Base-by-base conservation (phyloP, 805 yeast species). In the Pichia gijzeniarum region DNA sequence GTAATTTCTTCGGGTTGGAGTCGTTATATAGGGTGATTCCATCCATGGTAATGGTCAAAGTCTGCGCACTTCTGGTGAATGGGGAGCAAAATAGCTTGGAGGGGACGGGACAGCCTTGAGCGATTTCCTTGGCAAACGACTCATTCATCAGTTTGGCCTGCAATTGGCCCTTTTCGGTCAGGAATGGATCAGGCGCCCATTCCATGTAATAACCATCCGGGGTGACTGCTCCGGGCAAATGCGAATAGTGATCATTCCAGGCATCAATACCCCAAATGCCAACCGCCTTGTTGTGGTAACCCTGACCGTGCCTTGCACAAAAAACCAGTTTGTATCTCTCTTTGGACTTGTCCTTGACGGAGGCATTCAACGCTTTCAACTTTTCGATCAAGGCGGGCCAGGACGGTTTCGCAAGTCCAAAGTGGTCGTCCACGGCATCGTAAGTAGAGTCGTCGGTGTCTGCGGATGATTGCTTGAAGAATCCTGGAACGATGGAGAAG, bases 261-360 rank as follows among this genome's bases (percentile, higher is more conserved):
- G 62, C 74, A 2, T 70, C 69, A 17, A 67, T 45, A 10, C 86
- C 86, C 53, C 78, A 79, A 48, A 74, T 70, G 19, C 62, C 64
- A 14, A 79, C 76, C 3, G 76, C 72, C 38, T 68, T 66, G 53
- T 82, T 82, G 51, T 82, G 89, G 56, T 63, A 74, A 0, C 87
- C 88, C 59, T 81, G 85, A 5, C 87, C 88, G 53, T 82, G 88
- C 57, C 88, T 69, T 10, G 82, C 81, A 44, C 76, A 67, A 40
- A 76, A 71, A 3, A 79, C 47, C 39, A 79, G 53, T 53, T 78
- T 79, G 59, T 68, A 77, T 31, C 50, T 47, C 35, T 64, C 79
- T 48, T 72, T 68, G 1, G 27, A 18, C 5, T 32, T 20, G 1
- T 52, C 53, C 0, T 52, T 47, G 17, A 72, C 68, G 5, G 53